Evolutionary conservation across 2,329 filamentous ascomycete genomes (phyloP).

Genomic region (Phaeosphaeriaceae sp.): DNA sequence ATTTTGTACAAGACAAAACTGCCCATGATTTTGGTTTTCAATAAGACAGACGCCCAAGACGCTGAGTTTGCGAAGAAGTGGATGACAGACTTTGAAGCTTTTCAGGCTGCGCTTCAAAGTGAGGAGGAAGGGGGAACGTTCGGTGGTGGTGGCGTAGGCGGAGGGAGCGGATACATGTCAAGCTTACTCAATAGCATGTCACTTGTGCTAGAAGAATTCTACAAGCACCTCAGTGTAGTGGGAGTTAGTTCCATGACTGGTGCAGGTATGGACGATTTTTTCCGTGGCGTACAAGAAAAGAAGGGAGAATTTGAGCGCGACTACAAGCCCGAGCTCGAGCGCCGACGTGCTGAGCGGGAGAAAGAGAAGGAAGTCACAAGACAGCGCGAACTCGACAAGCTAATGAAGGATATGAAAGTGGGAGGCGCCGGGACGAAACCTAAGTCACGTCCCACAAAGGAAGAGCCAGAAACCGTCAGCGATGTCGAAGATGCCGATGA

Average conservation of each 20-base stretch:
- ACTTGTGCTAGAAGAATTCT: conserved; percentile 96
- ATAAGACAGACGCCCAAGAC: conserved; percentile 96
- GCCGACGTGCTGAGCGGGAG: conserved; percentile 75
- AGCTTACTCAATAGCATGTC: conserved; percentile 97
- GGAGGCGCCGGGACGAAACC: conserved; percentile 37
- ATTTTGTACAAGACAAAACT: conserved; percentile 99
- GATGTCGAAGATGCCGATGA: conserved; percentile 60
- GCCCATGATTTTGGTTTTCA: conserved; percentile 98
- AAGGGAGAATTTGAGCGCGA: conserved; percentile 85
- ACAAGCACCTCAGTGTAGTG: conserved; percentile 90
- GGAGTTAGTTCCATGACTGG: conserved; percentile 93
- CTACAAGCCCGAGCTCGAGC: conserved; percentile 90
- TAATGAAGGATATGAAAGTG: conserved; percentile 92
- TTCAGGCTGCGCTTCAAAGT: conserved; percentile 80
- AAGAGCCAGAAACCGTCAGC: conserved; percentile 59
- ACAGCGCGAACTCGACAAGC: conserved; percentile 83
- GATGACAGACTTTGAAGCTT: conserved; percentile 99
- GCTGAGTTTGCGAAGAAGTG: conserved; percentile 93
- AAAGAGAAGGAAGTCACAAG: conserved; percentile 73
- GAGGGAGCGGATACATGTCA: conserved; percentile 92
- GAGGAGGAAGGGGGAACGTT: conserved; percentile 82
- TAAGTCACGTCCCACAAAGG: conserved; percentile 47
- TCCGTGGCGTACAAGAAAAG: conserved; percentile 86
- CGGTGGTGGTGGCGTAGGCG: conserved; percentile 72
- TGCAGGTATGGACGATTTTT: conserved; percentile 90